Evolutionary conservation across 2,329 filamentous ascomycete genomes (phyloP), one percentile per base, ranked within the genome.

Genomic region (Arthroderma sp.): DNA sequence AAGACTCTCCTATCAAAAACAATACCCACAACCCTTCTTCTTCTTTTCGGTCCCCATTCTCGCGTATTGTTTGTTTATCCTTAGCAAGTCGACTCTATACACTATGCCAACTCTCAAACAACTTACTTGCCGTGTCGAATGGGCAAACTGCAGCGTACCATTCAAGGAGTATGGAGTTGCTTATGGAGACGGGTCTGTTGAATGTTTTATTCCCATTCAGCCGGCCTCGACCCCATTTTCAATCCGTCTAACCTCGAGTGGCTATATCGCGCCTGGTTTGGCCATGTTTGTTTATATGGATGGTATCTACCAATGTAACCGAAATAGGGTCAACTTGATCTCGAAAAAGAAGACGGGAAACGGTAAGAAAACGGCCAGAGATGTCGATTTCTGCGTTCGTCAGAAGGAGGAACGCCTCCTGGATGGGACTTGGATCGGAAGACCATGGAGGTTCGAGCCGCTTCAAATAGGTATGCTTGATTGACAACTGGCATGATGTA

Each of bases 231-330:
- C 69, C 1, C 66, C 71, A 0, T 82, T 82, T 66, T 72, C 68
- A 19, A 68, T 82, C 37, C 76, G 74, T 59, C 70, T 81, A 39
- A 72, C 67, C 2, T 77, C 77, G 0, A 67, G 67, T 37, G 74
- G 72, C 31, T 81, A 76, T 67, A 79, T 81, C 60, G 76, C 76
- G 0, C 71, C 76, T 23, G 79, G 79, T 0, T 66, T 82, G 9
- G 74, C 78, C 1, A 75, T 79, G 66, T 78, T 77, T 59, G 78
- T 81, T 25, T 81, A 75, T 68, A 79, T 81, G 41, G 79, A 82
- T 61, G 79, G 79, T 17, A 66, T 76, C 4, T 81, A 81, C 60
- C 79, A 81, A 63, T 79, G 77, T 67, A 81, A 81, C 59, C 77
- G 79, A 58, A 79, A 79, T 64, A 70, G 74, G 39, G 69, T 72